phyloP scores from a whole-genome alignment of 2,329 filamentous ascomycete genomes.

The Colletotrichum cuscutae region DNA sequence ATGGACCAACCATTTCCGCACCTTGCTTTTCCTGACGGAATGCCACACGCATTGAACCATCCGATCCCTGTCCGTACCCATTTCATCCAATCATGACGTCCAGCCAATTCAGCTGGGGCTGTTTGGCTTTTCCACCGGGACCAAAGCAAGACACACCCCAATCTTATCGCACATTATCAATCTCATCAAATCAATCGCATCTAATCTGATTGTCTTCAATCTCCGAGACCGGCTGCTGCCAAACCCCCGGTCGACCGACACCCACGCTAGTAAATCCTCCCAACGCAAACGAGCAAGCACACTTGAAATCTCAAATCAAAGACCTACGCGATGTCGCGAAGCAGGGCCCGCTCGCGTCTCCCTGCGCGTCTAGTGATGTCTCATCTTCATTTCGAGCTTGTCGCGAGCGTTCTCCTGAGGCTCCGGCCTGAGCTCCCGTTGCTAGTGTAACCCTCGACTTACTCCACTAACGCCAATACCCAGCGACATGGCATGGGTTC shows the following conservation, averaged over 20 bases:
- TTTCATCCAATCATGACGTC: slow-evolving; percentile 6
- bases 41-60: not conserved
- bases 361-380: not conserved
- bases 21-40: not conserved
- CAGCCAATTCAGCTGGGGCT: not conserved
- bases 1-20: not conserved
- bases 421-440: not conserved
- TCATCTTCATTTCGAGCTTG: slow-evolving; percentile 25
- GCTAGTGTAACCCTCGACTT: not conserved
- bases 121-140: not conserved
- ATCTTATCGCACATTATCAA: slow-evolving; percentile 33
- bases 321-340: not conserved
- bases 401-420: not conserved
- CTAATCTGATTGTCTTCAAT: slow-evolving; percentile 26
- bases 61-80: not conserved
- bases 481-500: slow-evolving; percentile 20
- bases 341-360: slow-evolving; percentile 1
- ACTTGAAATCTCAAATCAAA: not conserved
- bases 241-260: not conserved
- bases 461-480: not conserved
- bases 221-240: slow-evolving; percentile 24
- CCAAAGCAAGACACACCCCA: not conserved
- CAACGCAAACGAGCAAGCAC: not conserved
- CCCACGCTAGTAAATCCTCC: not conserved
- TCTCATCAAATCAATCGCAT: slow-evolving; percentile 37